Evolutionary conservation across 2,329 filamentous ascomycete species (phyloP), one percentile per base, ranked within the genome.

Genomic region (Hypoxylon sp.): DNA sequence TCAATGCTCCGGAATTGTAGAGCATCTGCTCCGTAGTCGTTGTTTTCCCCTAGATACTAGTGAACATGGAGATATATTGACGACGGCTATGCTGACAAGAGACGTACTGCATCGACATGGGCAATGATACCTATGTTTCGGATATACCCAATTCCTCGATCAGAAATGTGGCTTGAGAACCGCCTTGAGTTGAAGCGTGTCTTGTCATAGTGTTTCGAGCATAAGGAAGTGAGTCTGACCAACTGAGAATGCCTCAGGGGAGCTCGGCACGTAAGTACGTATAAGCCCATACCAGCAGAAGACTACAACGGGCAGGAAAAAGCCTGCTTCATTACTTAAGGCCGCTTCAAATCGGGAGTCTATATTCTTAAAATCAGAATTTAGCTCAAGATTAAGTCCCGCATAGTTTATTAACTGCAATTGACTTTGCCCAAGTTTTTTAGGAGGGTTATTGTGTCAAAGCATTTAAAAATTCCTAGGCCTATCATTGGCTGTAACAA

Each of bases 21-120:
- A 99, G 91, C 95, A 98, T 98, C 65, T 96, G 94, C 88, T 99
- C 96, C 3, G 96, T 98, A 0, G 96, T 99, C 0, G 96, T 98
- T 1, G 96, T 99, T 85, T 99, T 99, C 8, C 96, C 96, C 87
- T 89, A 8, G 17, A 11, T 2, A 13, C 29, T 6, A 8, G 66
- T 77, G 14, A 76, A 72, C 53, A 52, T 35, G 19, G 31, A 9
- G 55, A 17, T 26, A 1, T 24, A 24, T 48, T 60, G n/a, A 24
- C 35, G n/a, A 55, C 35, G 29, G 24, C 13, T 42, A n/a, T 44
- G 19, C 9, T 42, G 2, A 39, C 17, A 13, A n/a, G 29, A 59
- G n/a, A 79, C 85, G 61, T 80, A 89, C 87, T 63, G 96, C 96
- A 89, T 98, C 96, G 72, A 99, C 97, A 80, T 99, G 96, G 66